Base-by-base conservation (phyloP, 768 basidiomycete species). In the Lactifluus rugatus region DNA sequence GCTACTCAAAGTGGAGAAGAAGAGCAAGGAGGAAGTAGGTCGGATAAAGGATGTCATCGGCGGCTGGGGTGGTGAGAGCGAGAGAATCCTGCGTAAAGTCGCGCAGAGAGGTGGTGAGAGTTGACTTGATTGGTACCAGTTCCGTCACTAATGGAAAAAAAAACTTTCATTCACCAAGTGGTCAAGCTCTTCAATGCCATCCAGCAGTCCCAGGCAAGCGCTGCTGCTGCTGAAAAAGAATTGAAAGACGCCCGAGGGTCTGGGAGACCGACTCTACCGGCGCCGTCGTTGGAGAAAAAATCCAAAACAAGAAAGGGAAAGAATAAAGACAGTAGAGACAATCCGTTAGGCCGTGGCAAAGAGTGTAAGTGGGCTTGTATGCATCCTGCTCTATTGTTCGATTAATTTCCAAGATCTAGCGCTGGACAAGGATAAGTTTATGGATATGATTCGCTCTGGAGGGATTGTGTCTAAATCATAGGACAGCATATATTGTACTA, bases 181-280 rank as follows among this genome's bases (percentile, higher is more conserved):
- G 89, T 93, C n/a, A 83, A 87, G 66, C 73, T 93, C 16, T 93
- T 93, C 74, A 93, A 93, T 65, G 82, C 80, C 4, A 87, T 93
- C 49, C 90, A 92, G 61, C 87, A 89, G 62, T 84, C 88, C 19
- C 90, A 93, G 65, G 73, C 77, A 26, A 78, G 76, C 13, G 74
- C 79, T 1, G 68, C 76, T 10, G 75, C 70, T 5, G 77, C 78
- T 11, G 78, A 75, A 23, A 82, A 83, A 66, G 78, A 81, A 57
- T 67, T 76, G 55, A 88, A 87, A 71, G 73, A 77, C 11, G 68
- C 76, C 31, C 77, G 85, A 65, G 89, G 89, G 4, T 77, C 80
- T 21, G 88, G 89, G 25, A 91, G 87, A 65, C 81, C 87, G 32
- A 80, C 82, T 0, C 68, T 91, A 49, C 78, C 85, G 37, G 83